Base-by-base conservation (phyloP, 352 stramenopile genomes). In the Phytopythium litorale region DNA sequence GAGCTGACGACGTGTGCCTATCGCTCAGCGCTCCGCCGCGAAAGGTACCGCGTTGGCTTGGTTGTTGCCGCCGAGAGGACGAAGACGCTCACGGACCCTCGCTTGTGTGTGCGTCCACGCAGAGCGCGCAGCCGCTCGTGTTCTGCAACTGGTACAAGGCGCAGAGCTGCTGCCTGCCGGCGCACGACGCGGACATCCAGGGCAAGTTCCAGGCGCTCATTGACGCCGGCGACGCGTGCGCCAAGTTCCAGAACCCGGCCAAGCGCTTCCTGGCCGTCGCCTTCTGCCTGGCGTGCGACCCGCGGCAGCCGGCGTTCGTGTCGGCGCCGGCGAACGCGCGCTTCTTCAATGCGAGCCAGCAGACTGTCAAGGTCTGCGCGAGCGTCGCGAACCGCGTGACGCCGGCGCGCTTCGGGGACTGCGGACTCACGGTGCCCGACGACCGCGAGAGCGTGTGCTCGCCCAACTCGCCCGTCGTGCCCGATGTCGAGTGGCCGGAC, bases 61-160 rank as follows among this genome's bases (percentile, higher is more conserved):
- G 45, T 9, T 40, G 35, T 40, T 16, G 6, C 0, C 35, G 1
- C 8, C 8, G 12, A 40, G 35, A 11, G 9, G 1, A 40, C 1
- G 35, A 6, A 46, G 40, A 46, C 1, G 18, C 40, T 46, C 40
- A 46, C 5, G 6, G 40, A 4, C 21, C 5, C 18, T 11, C 40
- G 15, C 40, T n/a, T 52, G 45, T 33, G 18, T n/a, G 13, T 16
- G 15, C 16, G 8, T 46, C 40, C 40, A 46, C 21, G 35, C 37
- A 92, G 78, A 92, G 85, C 53, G 30, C 64, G 5, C 78, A 78
- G 21, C 83, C 80, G n/a, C 57, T 92, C 28, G 66, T 74, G 3
- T 92, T 92, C 65, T 92, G 84, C 73, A 92, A 85, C 66, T 90
- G 76, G 79, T 91, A 91, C 62, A 73, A 68, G 23, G 57, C 58